Conservation (phyloP, 1,139 yeast species). For the Diutina sp. region DNA sequence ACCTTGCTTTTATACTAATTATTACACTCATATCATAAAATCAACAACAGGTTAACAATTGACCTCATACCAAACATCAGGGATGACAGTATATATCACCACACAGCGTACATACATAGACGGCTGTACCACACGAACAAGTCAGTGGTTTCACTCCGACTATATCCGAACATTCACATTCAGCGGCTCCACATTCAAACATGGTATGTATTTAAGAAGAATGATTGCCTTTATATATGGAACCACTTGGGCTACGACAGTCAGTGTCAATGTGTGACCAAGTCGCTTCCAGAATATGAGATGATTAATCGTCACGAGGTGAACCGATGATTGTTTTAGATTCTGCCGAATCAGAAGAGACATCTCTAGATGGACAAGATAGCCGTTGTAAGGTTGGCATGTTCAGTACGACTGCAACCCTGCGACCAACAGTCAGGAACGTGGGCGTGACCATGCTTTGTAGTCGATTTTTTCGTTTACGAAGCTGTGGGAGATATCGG, state of each 20-base stretch:
- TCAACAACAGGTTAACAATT: not conserved
- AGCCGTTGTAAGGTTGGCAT: not conserved
- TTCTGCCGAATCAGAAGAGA: not conserved
- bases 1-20: too few relatives aligned
- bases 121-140: not conserved
- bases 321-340: not conserved
- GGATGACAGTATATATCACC: not conserved
- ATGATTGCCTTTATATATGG: too few relatives aligned
- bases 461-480: not conserved
- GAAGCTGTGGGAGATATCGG: not conserved
- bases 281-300: not conserved
- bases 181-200: conserved; percentile 1
- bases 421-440: not conserved
- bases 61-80: too few relatives aligned
- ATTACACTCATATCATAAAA: not conserved
- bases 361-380: not conserved
- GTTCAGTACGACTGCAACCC: not conserved
- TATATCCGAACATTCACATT: not conserved
- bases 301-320: not conserved
- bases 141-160: not conserved
- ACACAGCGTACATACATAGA: not conserved
- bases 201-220: not conserved
- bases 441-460: not conserved
- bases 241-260: too few relatives aligned
- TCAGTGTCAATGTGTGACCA: not conserved